These are phyloP conservation scores for Capsicum pubescens DNA, from an alignment of 257 asterid species.

Conservation along the genomic window DNA sequence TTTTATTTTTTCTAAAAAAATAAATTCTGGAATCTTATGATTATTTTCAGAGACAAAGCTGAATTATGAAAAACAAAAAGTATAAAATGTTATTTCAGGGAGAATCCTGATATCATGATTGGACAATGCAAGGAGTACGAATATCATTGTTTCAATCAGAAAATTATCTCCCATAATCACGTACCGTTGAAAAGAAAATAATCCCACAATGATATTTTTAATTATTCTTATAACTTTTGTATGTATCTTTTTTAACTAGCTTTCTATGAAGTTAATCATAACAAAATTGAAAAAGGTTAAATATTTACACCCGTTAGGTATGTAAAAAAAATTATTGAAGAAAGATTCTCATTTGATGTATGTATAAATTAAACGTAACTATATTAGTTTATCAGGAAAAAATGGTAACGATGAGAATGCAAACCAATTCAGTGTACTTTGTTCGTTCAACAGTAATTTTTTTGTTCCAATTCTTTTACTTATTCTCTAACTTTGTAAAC, in stretches of 20 bases:
- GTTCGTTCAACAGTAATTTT: no score
- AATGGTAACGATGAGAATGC: no score
- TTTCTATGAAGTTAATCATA: background rate
- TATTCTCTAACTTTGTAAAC: no score
- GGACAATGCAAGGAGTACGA: background rate
- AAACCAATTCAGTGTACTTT: no score
- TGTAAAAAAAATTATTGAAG: no score
- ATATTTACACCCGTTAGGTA: background rate
- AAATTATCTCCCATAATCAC: background rate
- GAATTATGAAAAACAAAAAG: background rate
- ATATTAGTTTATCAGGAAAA: no score
- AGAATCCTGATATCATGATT: background rate
- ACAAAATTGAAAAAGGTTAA: background rate
- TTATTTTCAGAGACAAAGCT: background rate
- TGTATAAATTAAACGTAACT: no score
- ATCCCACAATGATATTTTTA: background rate
- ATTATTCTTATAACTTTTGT: background rate
- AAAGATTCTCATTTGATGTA: no score
- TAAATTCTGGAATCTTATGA: conserved; percentile 19
- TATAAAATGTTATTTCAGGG: background rate
- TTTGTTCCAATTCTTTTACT: no score
- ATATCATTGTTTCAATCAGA: background rate
- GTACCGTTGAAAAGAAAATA: background rate
- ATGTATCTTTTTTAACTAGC: background rate
- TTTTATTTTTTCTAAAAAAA: background rate